These are phyloP conservation scores for Clarireedia homoeocarpa DNA, from an alignment of 2,329 filamentous ascomycete species.

Conservation along the genomic window DNA sequence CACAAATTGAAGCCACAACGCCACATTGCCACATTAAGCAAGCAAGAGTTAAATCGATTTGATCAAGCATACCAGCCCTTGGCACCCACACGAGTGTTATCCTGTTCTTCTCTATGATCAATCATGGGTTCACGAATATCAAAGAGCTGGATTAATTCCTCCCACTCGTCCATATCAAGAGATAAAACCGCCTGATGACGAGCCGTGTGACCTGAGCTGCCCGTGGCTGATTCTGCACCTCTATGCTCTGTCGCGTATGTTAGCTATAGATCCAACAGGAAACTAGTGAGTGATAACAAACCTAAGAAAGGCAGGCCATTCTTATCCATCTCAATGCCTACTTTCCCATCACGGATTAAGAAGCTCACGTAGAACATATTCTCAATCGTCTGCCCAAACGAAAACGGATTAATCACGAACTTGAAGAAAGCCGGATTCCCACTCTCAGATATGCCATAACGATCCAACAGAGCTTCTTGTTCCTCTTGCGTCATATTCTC, in stretches of 20 bases:
- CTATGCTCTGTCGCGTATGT: slow-evolving; percentile 10
- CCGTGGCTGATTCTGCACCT: background rate
- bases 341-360: slow-evolving; percentile 76
- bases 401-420: slow-evolving; percentile 82
- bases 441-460: slow-evolving; percentile 56
- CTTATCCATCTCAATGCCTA: slow-evolving; percentile 66
- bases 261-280: slow-evolving; percentile 18
- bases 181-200: slow-evolving; percentile 84
- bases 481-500: slow-evolving; percentile 42
- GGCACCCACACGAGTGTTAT: slow-evolving; percentile 17
- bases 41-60: background rate
- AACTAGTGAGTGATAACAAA: slow-evolving; percentile 39
- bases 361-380: slow-evolving; percentile 98
- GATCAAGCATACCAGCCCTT: slow-evolving; percentile 29
- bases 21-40: too few relatives aligned
- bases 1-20: too few relatives aligned
- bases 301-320: slow-evolving; percentile 70
- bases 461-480: slow-evolving; percentile 47
- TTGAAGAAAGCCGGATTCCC: slow-evolving; percentile 73
- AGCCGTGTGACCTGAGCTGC: slow-evolving; percentile 22
- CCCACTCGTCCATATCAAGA: slow-evolving; percentile 80
- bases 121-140: slow-evolving; percentile 76
- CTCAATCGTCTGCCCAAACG: slow-evolving; percentile 91
- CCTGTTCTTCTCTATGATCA: slow-evolving; percentile 59
- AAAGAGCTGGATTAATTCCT: slow-evolving; percentile 67